Evolutionary conservation across 805 yeast species (phyloP), one percentile per base, ranked within the genome.

Genomic region (Kluyveromyces lactis): DNA sequence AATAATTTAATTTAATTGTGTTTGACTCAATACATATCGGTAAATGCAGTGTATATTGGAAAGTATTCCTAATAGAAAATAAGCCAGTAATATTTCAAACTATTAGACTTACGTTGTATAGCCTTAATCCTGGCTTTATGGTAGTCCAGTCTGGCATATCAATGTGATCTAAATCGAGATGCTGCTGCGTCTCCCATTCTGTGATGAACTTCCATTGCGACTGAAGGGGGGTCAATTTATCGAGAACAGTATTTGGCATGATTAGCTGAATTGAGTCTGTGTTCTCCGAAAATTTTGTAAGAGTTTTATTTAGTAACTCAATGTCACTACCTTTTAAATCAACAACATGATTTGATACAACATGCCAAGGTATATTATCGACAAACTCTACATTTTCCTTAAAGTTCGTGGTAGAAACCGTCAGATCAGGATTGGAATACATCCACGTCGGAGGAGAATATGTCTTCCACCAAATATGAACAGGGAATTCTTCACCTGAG

Each of bases 381-480:
- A 51, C 28, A 15, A 47, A 46, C 35, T 59, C 60, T 8, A 41
- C 42, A 18, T 49, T 49, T 37, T 57, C 27, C 7, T 37, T 41
- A 11, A 50, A 36, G 12, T 42, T 48, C 2, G 54, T 45, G 4
- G 58, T 52, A 7, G 56, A 49, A n/a, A 38, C 48, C 9, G 39
- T 43, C 18, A 63, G 37, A 11, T 50, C 43, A 0, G 41, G 4
- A 32, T 55, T 53, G 18, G 58, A 55, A 35, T 81, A 63, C 41
- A 90, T 57, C 95, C 95, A 92, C 4, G 86, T 73, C 3, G 98
- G 97, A 0, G 97, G 97, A 3, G 86, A 74, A 51, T 90, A 92
- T 0, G 96, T 86, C 57, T 86, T 78, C 97, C 97, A 90, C 86
- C 95, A 90, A 4, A 90, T 53, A 26, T 75, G 71, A 0, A 75